A percentile compares a stretch with the other conserved stretches of the same genome.
Conservation (phyloP, 345 rosid genomes). For the Odontarrhena argentea region DNA sequence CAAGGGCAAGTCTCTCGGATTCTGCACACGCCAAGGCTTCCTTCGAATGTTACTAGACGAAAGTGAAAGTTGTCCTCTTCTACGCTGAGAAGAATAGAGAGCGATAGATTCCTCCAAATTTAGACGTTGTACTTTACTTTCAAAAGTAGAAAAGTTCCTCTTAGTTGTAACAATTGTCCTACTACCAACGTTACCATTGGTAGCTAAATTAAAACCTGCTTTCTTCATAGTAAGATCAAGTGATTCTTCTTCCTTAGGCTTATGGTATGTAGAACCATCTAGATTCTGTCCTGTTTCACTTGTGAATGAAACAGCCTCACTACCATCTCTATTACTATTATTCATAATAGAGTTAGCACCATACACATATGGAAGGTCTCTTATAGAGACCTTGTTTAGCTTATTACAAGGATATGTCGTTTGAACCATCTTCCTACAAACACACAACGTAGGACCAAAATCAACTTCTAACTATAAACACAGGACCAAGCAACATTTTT, state of each 20-base stretch:
- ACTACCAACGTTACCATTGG: background rate
- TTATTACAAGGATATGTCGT: background rate
- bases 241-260: constrained; percentile 4
- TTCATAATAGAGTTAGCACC: background rate
- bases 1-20: background rate
- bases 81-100: constrained; percentile 11
- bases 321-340: background rate
- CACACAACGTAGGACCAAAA: background rate
- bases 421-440: constrained; percentile 20
- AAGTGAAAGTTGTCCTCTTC: background rate
- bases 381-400: background rate
- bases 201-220: constrained; percentile 12
- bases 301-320: background rate
- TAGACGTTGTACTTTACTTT: constrained; percentile 23
- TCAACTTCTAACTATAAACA: background rate
- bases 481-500: too few relatives aligned
- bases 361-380: background rate
- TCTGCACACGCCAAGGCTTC: background rate
- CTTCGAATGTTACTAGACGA: background rate
- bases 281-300: background rate
- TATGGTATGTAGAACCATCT: background rate
- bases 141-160: background rate
- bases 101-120: constrained; percentile 7
- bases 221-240: constrained; percentile 22
- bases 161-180: background rate